Percentiles rank a stretch among this genome's conserved stretches.
Conservation (phyloP, 345 rosid species). For the Corchorus capsularis region DNA sequence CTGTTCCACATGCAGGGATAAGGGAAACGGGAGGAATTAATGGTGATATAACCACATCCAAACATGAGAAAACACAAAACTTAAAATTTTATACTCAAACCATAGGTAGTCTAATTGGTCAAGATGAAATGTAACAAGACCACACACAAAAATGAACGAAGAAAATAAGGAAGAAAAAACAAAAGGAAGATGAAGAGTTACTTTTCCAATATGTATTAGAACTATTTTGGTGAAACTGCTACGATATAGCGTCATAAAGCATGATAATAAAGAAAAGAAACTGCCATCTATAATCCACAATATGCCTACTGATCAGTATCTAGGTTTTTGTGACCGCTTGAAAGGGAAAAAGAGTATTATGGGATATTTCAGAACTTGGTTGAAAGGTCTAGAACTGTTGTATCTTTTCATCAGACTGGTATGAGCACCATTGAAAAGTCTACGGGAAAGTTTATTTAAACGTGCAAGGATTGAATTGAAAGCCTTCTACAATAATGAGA, state of each 20-base stretch:
- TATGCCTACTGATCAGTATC: not conserved
- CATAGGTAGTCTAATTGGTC: too few species aligned
- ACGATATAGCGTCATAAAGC: not conserved
- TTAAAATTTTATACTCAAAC: not conserved
- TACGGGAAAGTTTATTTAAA: not conserved
- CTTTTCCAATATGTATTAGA: not conserved
- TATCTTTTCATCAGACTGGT: not conserved
- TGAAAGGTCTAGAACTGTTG: not conserved
- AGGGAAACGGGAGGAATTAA: not conserved
- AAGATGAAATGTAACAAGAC: too few species aligned
- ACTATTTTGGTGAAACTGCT: not conserved
- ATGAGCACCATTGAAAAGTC: not conserved
- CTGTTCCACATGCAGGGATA: constrained; percentile 37
- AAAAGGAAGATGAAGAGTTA: too few species aligned
- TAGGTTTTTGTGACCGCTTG: not conserved
- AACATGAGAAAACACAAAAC: not conserved
- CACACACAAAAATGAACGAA: too few species aligned
- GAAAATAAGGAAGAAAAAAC: too few species aligned
- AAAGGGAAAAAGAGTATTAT: not conserved
- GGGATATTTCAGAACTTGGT: not conserved
- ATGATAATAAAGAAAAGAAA: not conserved
- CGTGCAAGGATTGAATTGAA: constrained; percentile 11
- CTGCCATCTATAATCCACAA: not conserved
- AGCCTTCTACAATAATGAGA: not conserved
- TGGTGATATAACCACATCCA: constrained; percentile 2